These are phyloP conservation scores for Thielaviopsis punctulata DNA, from an alignment of 2,329 filamentous ascomycete genomes.

Conservation along the genomic window DNA sequence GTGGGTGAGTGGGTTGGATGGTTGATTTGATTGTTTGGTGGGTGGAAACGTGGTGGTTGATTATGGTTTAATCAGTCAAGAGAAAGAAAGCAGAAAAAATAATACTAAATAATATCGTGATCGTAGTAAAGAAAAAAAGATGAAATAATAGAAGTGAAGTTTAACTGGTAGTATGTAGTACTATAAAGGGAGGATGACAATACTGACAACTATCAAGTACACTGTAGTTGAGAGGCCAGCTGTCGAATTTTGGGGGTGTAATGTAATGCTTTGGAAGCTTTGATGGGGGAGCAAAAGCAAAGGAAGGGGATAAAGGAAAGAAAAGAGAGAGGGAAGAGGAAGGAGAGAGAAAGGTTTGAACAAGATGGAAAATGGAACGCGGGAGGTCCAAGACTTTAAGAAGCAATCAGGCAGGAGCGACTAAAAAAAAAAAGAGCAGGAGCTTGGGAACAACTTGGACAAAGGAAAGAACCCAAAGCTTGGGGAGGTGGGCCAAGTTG, in stretches of 20 bases:
- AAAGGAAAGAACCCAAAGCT: not conserved
- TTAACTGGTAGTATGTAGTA: not conserved
- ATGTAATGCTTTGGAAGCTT: not conserved
- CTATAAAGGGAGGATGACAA: slow-evolving; percentile 3
- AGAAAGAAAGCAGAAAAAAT: not conserved
- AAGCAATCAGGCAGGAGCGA: not conserved
- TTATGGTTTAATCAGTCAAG: not conserved
- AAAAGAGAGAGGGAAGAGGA: slow-evolving; percentile 14
- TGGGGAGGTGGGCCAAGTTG: no score
- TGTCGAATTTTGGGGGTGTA: slow-evolving; percentile 1
- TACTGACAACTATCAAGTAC: slow-evolving; percentile 8
- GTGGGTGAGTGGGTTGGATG: no score
- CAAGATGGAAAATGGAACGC: not conserved
- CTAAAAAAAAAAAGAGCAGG: not conserved
- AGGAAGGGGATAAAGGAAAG: slow-evolving; percentile 1
- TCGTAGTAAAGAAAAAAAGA: not conserved
- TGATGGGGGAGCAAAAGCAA: not conserved
- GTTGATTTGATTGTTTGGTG: no score
- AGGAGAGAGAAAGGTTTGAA: not conserved
- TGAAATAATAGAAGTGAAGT: slow-evolving; percentile 1
- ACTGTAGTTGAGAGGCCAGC: slow-evolving; percentile 10
- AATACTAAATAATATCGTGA: not conserved
- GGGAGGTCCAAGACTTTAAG: not conserved
- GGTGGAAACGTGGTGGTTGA: not conserved
- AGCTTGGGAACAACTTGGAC: not conserved